Percentiles rank a stretch among this genome's conserved stretches.
Conservation (phyloP, 2,329 filamentous ascomycete genomes). For the Pseudogymnoascus sp. region DNA sequence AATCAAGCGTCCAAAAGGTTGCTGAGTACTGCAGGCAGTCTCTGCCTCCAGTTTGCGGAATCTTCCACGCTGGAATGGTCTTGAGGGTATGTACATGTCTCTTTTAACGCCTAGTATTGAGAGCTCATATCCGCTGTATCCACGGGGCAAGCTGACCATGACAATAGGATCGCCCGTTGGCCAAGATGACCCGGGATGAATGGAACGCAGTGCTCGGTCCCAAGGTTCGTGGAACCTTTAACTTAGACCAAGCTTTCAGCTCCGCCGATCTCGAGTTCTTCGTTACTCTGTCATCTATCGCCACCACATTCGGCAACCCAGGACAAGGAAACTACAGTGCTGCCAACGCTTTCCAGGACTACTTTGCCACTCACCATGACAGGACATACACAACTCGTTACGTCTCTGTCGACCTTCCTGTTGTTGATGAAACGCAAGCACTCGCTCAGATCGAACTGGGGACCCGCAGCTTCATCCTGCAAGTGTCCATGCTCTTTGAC, state of each 20-base stretch:
- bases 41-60: not conserved
- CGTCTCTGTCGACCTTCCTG: slow-evolving; percentile 20
- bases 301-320: not conserved
- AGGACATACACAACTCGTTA: slow-evolving; percentile 7
- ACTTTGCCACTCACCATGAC: slow-evolving; percentile 9
- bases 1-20: not conserved
- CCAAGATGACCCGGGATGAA: slow-evolving; percentile 9
- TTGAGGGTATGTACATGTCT: not conserved
- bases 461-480: slow-evolving; percentile 12
- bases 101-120: not conserved
- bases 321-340: slow-evolving; percentile 14
- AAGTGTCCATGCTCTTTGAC: slow-evolving; percentile 17
- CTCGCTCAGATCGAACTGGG: slow-evolving; percentile 7
- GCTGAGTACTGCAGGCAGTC: not conserved
- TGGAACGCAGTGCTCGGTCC: slow-evolving; percentile 11
- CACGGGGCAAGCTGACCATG: not conserved
- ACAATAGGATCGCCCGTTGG: slow-evolving; percentile 19
- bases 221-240: slow-evolving; percentile 15
- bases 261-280: slow-evolving; percentile 12
- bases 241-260: slow-evolving; percentile 9
- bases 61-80: not conserved
- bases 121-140: not conserved
- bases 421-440: slow-evolving; percentile 17
- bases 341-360: slow-evolving; percentile 13
- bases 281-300: not conserved